Percentiles rank a stretch among this genome's conserved stretches.
Evolutionary conservation across 2,329 filamentous ascomycete genomes (phyloP).

Genomic region (Cadophora sp.): DNA sequence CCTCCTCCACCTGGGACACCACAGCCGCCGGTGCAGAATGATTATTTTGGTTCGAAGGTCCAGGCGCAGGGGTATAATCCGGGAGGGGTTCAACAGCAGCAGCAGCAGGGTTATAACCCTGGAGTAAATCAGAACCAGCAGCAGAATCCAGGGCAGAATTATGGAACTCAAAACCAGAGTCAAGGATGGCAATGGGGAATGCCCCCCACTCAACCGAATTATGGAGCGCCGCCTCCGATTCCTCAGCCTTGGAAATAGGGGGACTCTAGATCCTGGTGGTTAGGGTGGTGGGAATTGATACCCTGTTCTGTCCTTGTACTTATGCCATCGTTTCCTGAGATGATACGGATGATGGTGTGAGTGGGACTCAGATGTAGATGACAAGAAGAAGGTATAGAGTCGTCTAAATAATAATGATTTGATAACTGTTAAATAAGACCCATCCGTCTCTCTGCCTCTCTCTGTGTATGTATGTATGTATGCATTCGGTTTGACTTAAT

Average conservation of each 20-base stretch:
- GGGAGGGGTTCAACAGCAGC: background rate
- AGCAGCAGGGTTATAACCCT: slow-evolving; percentile 12
- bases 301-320: no score
- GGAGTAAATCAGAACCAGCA: background rate
- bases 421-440: no score
- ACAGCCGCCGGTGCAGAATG: slow-evolving; percentile 14
- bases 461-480: no score
- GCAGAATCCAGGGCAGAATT: background rate
- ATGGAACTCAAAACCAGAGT: slow-evolving; percentile 15
- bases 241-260: slow-evolving; percentile 24
- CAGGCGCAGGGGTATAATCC: background rate
- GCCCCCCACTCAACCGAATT: slow-evolving; percentile 24
- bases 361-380: no score
- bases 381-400: no score
- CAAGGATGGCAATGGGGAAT: slow-evolving; percentile 31
- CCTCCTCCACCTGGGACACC: slow-evolving; percentile 26
- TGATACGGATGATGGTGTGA: no score
- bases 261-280: background rate
- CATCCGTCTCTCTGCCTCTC: no score
- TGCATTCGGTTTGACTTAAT: no score
- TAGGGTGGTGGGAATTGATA: no score
- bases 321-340: no score
- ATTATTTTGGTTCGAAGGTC: slow-evolving; percentile 23
- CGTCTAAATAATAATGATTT: no score
- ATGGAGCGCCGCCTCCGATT: slow-evolving; percentile 28